Evolutionary conservation across 768 basidiomycete genomes (phyloP), one percentile per base, ranked within the genome.

Genomic region (Suillus variegatus): DNA sequence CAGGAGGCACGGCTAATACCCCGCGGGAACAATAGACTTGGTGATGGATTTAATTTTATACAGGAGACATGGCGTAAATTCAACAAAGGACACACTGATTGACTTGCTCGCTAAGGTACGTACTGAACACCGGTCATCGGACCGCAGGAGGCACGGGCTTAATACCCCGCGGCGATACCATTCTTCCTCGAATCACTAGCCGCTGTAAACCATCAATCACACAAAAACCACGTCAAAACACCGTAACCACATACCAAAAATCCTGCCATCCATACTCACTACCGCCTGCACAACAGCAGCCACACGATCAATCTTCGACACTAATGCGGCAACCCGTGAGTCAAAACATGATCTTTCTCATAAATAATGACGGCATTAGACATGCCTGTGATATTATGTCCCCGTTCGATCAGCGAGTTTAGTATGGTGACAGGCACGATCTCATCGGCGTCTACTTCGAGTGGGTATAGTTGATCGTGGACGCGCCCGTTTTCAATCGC

Each of bases 171-270:
- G 6, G 95, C 92, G 49, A 95, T 84, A n/a, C 95, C 95, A 68
- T 94, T 92, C 82, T 96, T 97, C 73, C 95, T 85, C 22, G 92
- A 94, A 77, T 97, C 95, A 73, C 92, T 94, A 10, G 93, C 91
- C 66, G 93, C 95, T 92, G 69, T 22, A 47, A 41, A 56, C 14
- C 22, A 28, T 41, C 66, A 46, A 16, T 55, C 7, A 36, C 7
- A 16, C 12, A 20, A 36, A 65, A 65, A 43, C 46, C 22, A 51
- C 18, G 62, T 58, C 41, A 32, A 54, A 28, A 28, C 35, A 43
- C 28, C 36, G 36, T 10, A 38, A 38, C 10, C 16, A 76, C 88
- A 56, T 68, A 92, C 92, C 92, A 67, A 83, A 91, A 35, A 95
- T 81, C 54, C 72, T 77, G 8, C 84, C 87, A 61, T 87, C 83